Evolutionary conservation across 805 yeast genomes (phyloP).

Genomic region (Komagataella ulmi): DNA sequence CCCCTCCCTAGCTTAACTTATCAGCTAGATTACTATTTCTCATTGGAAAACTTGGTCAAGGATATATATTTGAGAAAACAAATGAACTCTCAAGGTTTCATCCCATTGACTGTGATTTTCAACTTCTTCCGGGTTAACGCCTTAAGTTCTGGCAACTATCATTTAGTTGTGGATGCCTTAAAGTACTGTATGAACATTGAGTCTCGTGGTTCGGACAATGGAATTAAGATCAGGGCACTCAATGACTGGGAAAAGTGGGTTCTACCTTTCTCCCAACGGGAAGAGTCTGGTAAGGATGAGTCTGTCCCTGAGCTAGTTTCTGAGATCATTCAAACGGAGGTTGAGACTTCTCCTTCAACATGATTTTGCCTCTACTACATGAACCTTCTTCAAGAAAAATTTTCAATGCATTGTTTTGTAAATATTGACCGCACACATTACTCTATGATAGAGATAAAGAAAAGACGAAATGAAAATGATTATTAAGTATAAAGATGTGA

Average conservation of each 20-base stretch:
- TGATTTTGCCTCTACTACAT: not conserved
- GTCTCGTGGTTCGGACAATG: conserved; percentile 25
- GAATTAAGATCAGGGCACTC: conserved; percentile 46
- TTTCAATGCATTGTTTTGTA: not conserved
- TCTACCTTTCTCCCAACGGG: conserved; percentile 37
- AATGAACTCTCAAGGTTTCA: conserved; percentile 68
- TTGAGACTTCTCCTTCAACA: not conserved
- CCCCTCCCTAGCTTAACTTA: conserved; percentile 16
- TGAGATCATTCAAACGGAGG: not conserved
- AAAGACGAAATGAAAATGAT: not conserved
- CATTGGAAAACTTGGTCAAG: conserved; percentile 73
- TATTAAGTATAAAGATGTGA: not conserved
- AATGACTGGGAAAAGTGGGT: conserved; percentile 57
- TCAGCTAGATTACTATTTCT: conserved; percentile 87
- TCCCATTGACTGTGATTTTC: conserved; percentile 48
- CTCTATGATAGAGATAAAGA: not conserved
- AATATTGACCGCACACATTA: not conserved
- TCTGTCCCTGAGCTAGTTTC: conserved; percentile 6
- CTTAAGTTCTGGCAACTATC: conserved; percentile 41
- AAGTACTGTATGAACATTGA: conserved; percentile 33
- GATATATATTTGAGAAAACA: conserved; percentile 74
- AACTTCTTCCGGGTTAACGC: conserved; percentile 66
- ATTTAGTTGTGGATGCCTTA: conserved; percentile 41
- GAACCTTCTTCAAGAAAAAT: not conserved
- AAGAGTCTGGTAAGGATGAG: conserved; percentile 31